These are phyloP conservation scores for Suzukiozyma palmioleophila DNA, from an alignment of 1,139 yeast genomes.

Conservation along the genomic window DNA sequence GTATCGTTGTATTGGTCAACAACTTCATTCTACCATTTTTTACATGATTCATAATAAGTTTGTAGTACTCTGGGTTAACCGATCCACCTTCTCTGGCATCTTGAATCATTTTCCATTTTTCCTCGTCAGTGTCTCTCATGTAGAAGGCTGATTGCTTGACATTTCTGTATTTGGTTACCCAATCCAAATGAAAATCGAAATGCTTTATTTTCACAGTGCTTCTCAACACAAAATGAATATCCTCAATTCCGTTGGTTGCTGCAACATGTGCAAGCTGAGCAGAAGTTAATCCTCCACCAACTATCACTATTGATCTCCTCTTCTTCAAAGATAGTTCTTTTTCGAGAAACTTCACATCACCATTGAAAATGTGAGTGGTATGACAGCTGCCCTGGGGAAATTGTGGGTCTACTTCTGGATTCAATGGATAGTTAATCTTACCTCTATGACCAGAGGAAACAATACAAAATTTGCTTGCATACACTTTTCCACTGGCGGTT, in stretches of 20 bases:
- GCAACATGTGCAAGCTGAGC: conserved; percentile 46
- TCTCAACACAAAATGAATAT: conserved; percentile 33
- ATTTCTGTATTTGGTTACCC: conserved; percentile 49
- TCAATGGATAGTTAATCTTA: conserved; percentile 29
- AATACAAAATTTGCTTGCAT: conserved; percentile 34
- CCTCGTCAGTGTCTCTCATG: conserved; percentile 40
- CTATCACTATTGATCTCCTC: conserved; percentile 28
- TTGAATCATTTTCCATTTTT: conserved; percentile 35
- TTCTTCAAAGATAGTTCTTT: conserved; percentile 13
- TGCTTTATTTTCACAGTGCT: conserved; percentile 44
- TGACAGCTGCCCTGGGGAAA: conserved; percentile 36
- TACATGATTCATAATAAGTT: conserved; percentile 25
- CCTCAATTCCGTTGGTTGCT: conserved; percentile 24
- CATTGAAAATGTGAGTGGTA: conserved; percentile 36
- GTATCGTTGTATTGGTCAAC: conserved; percentile 20
- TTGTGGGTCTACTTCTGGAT: conserved; percentile 19
- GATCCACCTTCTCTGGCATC: conserved; percentile 48
- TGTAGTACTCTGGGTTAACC: conserved; percentile 44
- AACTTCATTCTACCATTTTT: conserved; percentile 25
- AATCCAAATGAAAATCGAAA: conserved; percentile 47
- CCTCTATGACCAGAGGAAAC: conserved; percentile 44
- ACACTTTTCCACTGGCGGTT: conserved; percentile 23
- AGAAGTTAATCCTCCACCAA: conserved; percentile 48
- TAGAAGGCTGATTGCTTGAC: conserved; percentile 42
- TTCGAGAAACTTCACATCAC: conserved; percentile 21